A percentile compares a stretch with the other conserved stretches of the same genome.
These are phyloP conservation scores for Akanthomyces uredinophilus DNA, from an alignment of 2,329 filamentous ascomycete genomes.

Conservation along the genomic window DNA sequence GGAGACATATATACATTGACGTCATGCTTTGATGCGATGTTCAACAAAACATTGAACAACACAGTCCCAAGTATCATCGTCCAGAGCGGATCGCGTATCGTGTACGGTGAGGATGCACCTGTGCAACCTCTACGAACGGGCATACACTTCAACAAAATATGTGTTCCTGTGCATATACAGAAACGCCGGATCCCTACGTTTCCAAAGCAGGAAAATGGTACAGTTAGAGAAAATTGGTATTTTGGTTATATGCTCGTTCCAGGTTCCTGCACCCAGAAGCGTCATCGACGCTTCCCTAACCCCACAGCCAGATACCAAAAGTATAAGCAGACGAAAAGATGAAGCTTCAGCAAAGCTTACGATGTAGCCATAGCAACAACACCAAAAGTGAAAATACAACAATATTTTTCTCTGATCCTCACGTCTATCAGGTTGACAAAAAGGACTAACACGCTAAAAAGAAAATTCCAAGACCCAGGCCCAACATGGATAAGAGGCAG, in stretches of 20 bases:
- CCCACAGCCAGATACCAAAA: background rate
- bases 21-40: background rate
- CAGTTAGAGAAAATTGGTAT: background rate
- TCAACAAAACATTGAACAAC: background rate
- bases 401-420: background rate
- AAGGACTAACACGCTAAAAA: background rate
- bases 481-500: background rate
- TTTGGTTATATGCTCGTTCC: background rate
- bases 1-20: background rate
- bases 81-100: background rate
- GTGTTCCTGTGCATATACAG: too few species aligned
- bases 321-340: background rate
- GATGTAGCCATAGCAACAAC: background rate
- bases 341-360: slow-evolving; percentile 3
- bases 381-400: background rate
- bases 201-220: background rate
- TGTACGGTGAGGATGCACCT: too few species aligned
- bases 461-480: background rate
- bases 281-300: background rate
- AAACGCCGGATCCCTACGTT: too few species aligned
- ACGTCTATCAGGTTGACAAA: background rate
- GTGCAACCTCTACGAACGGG: too few species aligned
- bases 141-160: too few species aligned
- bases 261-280: background rate
- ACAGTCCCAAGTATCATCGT: background rate